Evolutionary conservation across 2,329 filamentous ascomycete genomes (phyloP).

Genomic region (Byssothecium circinans): DNA sequence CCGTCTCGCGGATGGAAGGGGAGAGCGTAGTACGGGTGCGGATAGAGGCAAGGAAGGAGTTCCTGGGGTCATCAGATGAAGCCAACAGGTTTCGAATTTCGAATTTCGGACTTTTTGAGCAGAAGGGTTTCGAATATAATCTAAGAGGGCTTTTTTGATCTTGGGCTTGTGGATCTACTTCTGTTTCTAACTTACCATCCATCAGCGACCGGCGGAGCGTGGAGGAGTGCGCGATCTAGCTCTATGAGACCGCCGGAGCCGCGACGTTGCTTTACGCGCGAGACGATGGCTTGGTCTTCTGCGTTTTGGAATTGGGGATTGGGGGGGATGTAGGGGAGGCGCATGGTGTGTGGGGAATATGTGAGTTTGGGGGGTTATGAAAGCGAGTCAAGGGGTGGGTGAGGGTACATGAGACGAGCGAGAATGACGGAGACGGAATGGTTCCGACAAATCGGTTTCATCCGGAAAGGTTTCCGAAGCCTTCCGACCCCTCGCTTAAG

Average conservation of each 20-base stretch:
- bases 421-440: too few relatives aligned
- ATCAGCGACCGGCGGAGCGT: constrained; percentile 58
- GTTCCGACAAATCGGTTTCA: too few relatives aligned
- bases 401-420: background rate
- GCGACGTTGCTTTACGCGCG: constrained; percentile 55
- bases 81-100: too few relatives aligned
- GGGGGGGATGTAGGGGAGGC: constrained; percentile 57
- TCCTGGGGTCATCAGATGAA: constrained; percentile 37
- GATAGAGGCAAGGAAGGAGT: constrained; percentile 59
- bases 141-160: too few relatives aligned
- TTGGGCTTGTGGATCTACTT: too few relatives aligned
- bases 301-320: constrained; percentile 51
- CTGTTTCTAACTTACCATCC: constrained; percentile 54
- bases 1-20: constrained; percentile 67
- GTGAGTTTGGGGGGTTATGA: background rate
- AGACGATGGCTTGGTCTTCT: constrained; percentile 54
- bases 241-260: constrained; percentile 54
- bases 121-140: too few relatives aligned
- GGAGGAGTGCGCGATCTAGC: constrained; percentile 57
- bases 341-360: constrained; percentile 45
- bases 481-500: too few relatives aligned
- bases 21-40: constrained; percentile 56
- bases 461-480: too few relatives aligned
- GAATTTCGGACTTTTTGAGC: too few relatives aligned
- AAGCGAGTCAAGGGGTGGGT: background rate